These are phyloP conservation scores for Naegleria lovaniensis DNA, from an alignment of 208 protist species.

Conservation along the genomic window DNA sequence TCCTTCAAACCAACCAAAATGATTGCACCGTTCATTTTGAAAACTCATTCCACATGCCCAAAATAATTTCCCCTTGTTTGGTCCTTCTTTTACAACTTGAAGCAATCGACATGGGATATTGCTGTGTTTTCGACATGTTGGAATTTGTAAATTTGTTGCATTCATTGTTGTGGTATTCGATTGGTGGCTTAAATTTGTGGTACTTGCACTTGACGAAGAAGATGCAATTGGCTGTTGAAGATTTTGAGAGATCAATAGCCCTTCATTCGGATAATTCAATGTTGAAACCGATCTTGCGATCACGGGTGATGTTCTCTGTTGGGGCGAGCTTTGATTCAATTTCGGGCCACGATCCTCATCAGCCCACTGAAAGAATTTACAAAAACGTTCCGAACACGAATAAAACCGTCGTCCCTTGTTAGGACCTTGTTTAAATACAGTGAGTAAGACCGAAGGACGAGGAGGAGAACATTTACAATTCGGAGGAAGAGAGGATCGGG, in stretches of 20 bases:
- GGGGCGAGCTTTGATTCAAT: too few species aligned
- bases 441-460: neutral
- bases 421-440: neutral
- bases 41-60: neutral
- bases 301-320: too few species aligned
- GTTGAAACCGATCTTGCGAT: too few species aligned
- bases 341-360: too few species aligned
- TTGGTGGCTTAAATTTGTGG: too few species aligned
- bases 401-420: neutral
- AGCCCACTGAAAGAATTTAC: neutral
- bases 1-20: neutral
- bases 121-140: neutral
- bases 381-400: neutral
- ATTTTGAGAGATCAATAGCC: too few species aligned
- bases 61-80: neutral
- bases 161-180: too few species aligned
- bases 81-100: neutral
- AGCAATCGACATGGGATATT: neutral
- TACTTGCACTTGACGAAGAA: too few species aligned
- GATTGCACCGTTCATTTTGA: neutral
- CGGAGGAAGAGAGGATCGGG: neutral
- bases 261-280: too few species aligned
- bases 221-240: too few species aligned
- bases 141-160: neutral
- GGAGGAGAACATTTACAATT: neutral